Percentiles rank a stretch among this genome's conserved stretches.
Conservation (phyloP, 306 rosid species). For the Fagus crenata region DNA sequence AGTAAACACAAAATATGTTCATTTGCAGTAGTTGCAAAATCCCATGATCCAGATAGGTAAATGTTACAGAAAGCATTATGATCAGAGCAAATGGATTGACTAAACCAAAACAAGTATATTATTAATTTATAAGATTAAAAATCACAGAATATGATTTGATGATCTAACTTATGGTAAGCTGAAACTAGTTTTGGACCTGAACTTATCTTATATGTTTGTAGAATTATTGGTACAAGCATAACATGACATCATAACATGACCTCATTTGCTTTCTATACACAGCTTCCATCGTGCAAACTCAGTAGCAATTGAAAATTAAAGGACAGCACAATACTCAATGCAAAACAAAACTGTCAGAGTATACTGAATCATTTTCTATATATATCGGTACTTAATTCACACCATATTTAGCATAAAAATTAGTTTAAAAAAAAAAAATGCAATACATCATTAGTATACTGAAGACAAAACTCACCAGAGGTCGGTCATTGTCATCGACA, state of each 20-base stretch:
- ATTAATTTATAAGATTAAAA: conserved; percentile 19
- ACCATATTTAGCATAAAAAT: conserved; percentile 1
- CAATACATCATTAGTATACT: conserved; percentile 15
- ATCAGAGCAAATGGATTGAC: conserved; percentile 28
- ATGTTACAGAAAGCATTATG: conserved; percentile 13
- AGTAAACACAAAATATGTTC: conserved; percentile 12
- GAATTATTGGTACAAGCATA: neutral
- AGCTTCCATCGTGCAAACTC: neutral
- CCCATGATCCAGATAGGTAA: conserved; percentile 4
- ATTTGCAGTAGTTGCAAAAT: neutral
- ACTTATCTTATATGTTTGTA: neutral
- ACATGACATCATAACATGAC: no score
- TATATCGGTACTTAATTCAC: neutral
- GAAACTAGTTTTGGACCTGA: neutral
- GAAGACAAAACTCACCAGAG: conserved; percentile 55
- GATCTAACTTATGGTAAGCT: neutral
- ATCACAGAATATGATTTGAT: neutral
- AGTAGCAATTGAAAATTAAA: neutral
- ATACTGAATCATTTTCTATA: neutral
- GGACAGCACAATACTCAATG: neutral
- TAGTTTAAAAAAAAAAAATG: conserved; percentile 1
- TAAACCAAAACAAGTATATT: conserved; percentile 13
- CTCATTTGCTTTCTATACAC: neutral
- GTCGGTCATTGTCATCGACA: conserved; percentile 81
- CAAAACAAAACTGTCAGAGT: neutral